Conservation (phyloP, 345 rosid species). For the Salix exigua region DNA sequence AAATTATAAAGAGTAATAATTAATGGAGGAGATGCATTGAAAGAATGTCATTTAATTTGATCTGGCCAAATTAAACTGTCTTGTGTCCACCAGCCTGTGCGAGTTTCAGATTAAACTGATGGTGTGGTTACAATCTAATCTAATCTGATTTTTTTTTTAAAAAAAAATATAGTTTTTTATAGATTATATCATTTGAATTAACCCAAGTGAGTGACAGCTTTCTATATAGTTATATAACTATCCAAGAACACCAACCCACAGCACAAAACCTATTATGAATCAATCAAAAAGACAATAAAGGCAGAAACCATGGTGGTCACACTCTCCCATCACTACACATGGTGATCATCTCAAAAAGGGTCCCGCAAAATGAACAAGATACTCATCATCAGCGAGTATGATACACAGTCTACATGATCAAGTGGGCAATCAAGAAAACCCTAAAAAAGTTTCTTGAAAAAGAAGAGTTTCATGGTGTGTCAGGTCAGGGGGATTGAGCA, state of each 20-base stretch:
- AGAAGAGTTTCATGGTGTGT: neutral
- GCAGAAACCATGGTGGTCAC: neutral
- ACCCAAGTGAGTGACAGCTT: no score
- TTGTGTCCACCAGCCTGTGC: no score
- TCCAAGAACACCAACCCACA: neutral
- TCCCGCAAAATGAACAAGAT: neutral
- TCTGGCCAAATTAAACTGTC: no score
- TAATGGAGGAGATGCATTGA: conserved; percentile 17
- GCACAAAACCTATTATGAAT: neutral
- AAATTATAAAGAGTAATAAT: neutral
- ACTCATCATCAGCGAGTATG: neutral
- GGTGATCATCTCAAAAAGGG: neutral
- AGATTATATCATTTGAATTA: no score
- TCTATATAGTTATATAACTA: neutral
- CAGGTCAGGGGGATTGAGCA: conserved; percentile 21
- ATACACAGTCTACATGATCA: neutral
- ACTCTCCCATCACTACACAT: conserved; percentile 8
- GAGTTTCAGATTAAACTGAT: no score
- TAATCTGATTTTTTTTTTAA: no score
- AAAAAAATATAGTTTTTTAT: no score
- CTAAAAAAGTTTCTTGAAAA: neutral
- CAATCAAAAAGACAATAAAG: neutral
- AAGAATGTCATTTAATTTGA: neutral
- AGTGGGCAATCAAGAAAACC: neutral
- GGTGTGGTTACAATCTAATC: no score